Base-by-base conservation (phyloP, 257 asterid genomes). In the Nicotiana benthamiana region DNA sequence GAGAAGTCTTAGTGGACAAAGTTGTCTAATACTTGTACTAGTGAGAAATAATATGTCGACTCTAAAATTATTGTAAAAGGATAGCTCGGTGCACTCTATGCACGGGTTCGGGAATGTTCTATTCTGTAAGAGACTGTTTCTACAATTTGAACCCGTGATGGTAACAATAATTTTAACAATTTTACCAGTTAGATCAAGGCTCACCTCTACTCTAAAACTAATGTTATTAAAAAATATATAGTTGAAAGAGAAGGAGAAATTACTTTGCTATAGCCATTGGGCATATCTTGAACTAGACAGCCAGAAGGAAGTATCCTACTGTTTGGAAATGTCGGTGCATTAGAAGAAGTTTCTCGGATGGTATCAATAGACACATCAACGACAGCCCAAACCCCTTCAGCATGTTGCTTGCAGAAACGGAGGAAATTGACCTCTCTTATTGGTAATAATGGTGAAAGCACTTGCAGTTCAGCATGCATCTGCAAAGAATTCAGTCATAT, bases 391-490 rank as follows among this genome's bases (percentile, higher is more conserved):
- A 90, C 92, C 0, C 99, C 99, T 79, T 93, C 99, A 0, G 94
- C 97, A 51, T 92, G 98, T 80, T 94, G 97, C 91, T 96, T 96
- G 90, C 98, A 94, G 88, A 90, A 94, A 52, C 99, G 95, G 82
- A 96, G 97, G 82, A 96, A 94, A 62, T 82, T 89, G n/a, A 96
- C 94, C 85, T 90, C 96, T 5, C 99, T 86, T 9, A 91, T 94
- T 22, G 98, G 99, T 0, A 96, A 98, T 72, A 96, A 59, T 5
- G 99, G 99, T 0, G 99, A 91, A 54, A 96, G 88, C 11, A 93
- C 97, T 94, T 96, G 99, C 4, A 96, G 87, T 80, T 90, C 99
- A 0, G 97, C 98, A 17, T 94, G 92, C 97, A 96, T 96, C 99
- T 96, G 80, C 5, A 13, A 28, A 72, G 1, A 46, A 74, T 26